Evolutionary conservation across 2,329 filamentous ascomycete genomes (phyloP), one percentile per base, ranked within the genome.

Genomic region (Dactylella cylindrospora): DNA sequence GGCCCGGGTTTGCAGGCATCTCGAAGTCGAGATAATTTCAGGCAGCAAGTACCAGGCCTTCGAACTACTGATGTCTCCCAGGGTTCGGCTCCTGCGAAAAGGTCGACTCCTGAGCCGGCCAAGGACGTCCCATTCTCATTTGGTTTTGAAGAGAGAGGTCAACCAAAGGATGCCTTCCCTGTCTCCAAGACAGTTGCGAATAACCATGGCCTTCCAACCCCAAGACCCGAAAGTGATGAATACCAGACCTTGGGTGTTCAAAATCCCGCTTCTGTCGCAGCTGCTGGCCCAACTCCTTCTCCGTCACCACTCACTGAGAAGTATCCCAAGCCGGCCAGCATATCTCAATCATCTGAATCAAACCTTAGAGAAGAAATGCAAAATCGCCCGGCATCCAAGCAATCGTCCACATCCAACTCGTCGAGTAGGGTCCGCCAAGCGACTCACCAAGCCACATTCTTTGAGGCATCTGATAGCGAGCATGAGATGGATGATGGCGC

Each of bases 401-500:
- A 39, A 22, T 49, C 55, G 3, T 61, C 55, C 2, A 23, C 43
- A 35, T 61, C 47, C 10, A 38, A 38, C 31, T 43, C 13, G 40
- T 23, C 5, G 35, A 28, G 5, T 41, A 46, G 10, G 26, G n/a
- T 13, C 44, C 29, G n/a, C 10, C n/a, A 10, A 26, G n/a, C 10
- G 46, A 32, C n/a, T 10, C 40, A 39, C n/a, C 55, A 61, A 15
- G 43, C 46, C 9, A 61, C 55, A n/a, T 61, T 61, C 20, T 61
- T 45, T 20, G 55, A 61, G 10, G 55, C 47, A 3, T 61, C 55
- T 2, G 55, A 61, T 22, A 61, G 55, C 29, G 55, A 61, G 20
- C 13, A 43, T 15, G 55, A 61, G 23, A 61, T 61, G 2, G 50
- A 61, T 38, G 55, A 61, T 53, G 55, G 55, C 5, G 55, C 55